phyloP scores from a whole-genome alignment of 495 filamentous ascomycete species.

The Penicillium malachiteum region DNA sequence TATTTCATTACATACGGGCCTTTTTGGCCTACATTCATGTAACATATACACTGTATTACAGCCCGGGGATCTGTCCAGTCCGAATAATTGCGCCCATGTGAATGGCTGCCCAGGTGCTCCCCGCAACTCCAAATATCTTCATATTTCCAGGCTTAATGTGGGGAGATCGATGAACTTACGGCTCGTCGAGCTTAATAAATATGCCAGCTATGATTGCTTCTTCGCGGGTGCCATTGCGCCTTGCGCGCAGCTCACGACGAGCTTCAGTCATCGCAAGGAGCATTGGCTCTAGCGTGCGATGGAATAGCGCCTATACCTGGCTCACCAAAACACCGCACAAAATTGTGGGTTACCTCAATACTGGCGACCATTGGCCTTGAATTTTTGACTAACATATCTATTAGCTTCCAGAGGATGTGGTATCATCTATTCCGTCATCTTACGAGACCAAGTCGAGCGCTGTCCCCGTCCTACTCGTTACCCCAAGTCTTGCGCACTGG shows the following conservation, averaged over 20 bases:
- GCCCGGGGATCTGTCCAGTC: neutral
- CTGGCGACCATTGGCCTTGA: neutral
- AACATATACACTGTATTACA: neutral
- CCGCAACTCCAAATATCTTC: neutral
- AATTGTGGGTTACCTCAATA: conserved; percentile 24
- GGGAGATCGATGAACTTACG: neutral
- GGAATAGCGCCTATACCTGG: conserved; percentile 34
- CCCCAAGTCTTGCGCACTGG: conserved; percentile 42
- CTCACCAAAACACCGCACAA: conserved; percentile 36
- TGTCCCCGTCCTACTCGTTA: conserved; percentile 38
- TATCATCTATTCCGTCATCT: conserved; percentile 27
- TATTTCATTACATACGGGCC: neutral
- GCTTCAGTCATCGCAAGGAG: neutral
- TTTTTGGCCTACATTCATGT: neutral
- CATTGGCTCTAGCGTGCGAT: neutral
- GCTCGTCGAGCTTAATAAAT: neutral
- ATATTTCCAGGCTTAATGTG: neutral
- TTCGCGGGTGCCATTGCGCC: neutral
- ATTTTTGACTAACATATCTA: conserved; percentile 4
- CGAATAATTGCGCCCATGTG: neutral
- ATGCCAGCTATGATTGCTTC: neutral
- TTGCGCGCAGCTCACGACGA: neutral
- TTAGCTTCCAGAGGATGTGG: conserved; percentile 35
- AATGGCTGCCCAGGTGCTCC: neutral
- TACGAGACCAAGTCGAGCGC: conserved; percentile 1